These are phyloP conservation scores for Helicostylum pulchrum DNA, from an alignment of 192 early-diverging fungal species.

Conservation along the genomic window DNA sequence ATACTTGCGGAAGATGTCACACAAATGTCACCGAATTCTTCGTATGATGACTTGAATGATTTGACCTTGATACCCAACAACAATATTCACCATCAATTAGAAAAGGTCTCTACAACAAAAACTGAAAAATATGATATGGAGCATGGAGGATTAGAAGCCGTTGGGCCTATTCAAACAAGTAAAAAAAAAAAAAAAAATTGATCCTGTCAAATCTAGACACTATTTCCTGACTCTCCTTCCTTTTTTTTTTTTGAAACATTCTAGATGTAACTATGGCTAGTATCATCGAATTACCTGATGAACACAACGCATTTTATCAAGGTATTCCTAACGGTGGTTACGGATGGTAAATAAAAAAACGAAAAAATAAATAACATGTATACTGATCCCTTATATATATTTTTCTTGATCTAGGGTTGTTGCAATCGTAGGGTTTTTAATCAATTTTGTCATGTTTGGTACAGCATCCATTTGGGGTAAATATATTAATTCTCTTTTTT, in stretches of 20 bases:
- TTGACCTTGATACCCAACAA: not conserved
- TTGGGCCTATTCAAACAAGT: constrained; percentile 6
- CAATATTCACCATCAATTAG: not conserved
- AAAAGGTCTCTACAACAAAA: not conserved
- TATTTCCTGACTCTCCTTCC: not conserved
- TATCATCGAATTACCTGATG: constrained; percentile 6
- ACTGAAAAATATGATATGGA: constrained; percentile 6
- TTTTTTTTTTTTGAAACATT: not conserved
- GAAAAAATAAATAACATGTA: too few relatives aligned
- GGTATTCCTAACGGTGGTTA: constrained; percentile 15
- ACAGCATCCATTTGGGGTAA: constrained; percentile 13
- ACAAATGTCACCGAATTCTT: not conserved
- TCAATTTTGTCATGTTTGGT: constrained; percentile 17
- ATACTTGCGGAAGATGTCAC: not conserved
- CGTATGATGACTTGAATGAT: not conserved
- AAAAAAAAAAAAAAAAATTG: not conserved
- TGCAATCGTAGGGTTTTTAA: not conserved
- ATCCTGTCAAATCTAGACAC: not conserved
- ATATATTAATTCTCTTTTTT: not conserved
- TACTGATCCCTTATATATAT: not conserved
- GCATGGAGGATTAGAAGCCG: not conserved
- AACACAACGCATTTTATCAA: constrained; percentile 7
- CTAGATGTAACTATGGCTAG: constrained; percentile 8
- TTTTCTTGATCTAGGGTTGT: constrained; percentile 6
- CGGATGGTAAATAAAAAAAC: constrained; percentile 1